Evolutionary conservation across 495 filamentous ascomycete species (phyloP), one percentile per base, ranked within the genome.

Genomic region (Aspergillus funiculosus): DNA sequence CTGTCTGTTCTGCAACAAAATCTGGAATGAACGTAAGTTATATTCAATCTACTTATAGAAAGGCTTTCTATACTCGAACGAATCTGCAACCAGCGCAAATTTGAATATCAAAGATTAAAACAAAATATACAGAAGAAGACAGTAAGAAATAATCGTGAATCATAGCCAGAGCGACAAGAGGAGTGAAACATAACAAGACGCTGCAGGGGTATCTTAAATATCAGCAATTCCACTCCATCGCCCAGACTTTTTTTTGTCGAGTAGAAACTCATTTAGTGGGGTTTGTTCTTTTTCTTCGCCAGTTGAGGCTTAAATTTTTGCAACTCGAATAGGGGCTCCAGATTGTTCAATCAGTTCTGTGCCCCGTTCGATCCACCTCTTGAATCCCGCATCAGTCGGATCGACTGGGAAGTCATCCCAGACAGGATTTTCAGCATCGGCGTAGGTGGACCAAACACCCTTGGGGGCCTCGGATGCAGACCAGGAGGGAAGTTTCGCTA

Each of bases 401-500:
- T 72, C 67, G 4, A 57, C 52, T 3, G 72, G 72, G 49, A 71
- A 69, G 30, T 74, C 67, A 28, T 72, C 69, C 63, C 64, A 74
- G 4, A 73, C 52, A 2, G 64, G 45, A 27, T 64, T 66, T 46
- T 71, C 64, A 1, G 67, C 59, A 52, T 75, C 71, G 6, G 71
- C 65, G 29, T 74, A 75, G 2, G 63, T 61, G 5, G 66, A 72
- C 62, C 68, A 69, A 9, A 61, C 59, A 19, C 68, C 69, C 53
- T 72, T 72, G 25, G 68, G 65, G 4, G 63, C 59, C 34, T 70
- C 64, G 17, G 57, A 41, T 4, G 56, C 56, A 5, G 60, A 66
- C 67, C 71, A 72, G 0, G 72, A 66, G 0, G 65, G 66, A n/a
- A 74, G 55, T 52, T 74, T 75, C 4, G 68, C 70, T 38, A 67